A percentile compares a stretch with the other conserved stretches of the same genome.
These are phyloP conservation scores for Schizopora paradoxa DNA, from an alignment of 1,284 basidiomycete species.

Conservation along the genomic window DNA sequence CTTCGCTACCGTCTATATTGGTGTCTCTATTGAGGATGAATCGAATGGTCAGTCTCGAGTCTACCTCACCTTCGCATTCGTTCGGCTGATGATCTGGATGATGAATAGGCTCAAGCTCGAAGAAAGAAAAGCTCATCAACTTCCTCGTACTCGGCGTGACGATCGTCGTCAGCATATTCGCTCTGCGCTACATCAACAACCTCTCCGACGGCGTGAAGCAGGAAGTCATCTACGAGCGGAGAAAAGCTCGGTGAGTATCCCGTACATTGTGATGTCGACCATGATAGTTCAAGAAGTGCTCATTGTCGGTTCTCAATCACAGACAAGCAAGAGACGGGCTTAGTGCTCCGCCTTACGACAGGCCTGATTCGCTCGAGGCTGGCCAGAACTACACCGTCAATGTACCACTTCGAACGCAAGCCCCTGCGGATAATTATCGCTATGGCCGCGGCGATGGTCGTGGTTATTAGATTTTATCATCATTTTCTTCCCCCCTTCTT, in stretches of 20 bases:
- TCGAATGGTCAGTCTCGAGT: slow-evolving; percentile 4
- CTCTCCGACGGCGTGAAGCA: slow-evolving; percentile 76
- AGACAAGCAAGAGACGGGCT: no score
- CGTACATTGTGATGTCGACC: no score
- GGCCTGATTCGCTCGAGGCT: no score
- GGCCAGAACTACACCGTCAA: no score
- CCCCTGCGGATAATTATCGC: no score
- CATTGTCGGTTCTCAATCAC: no score
- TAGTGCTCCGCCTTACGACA: no score
- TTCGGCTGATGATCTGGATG: neutral
- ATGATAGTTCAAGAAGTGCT: no score
- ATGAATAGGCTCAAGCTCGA: slow-evolving; percentile 27
- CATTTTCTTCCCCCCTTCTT: no score
- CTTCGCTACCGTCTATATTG: slow-evolving; percentile 70
- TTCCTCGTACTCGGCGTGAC: slow-evolving; percentile 60
- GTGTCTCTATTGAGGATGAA: slow-evolving; percentile 48
- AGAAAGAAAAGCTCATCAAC: slow-evolving; percentile 54
- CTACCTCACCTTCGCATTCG: neutral
- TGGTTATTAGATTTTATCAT: no score
- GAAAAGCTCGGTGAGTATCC: slow-evolving; percentile 56
- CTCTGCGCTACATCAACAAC: slow-evolving; percentile 80
- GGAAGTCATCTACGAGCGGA: slow-evolving; percentile 64
- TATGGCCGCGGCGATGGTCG: no score
- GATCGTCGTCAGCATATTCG: slow-evolving; percentile 64
- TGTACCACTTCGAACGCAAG: no score